Percentiles rank a stretch among this genome's conserved stretches.
Conservation (phyloP, 1,139 yeast species). For the Spencermartinsiella ligniputridi region DNA sequence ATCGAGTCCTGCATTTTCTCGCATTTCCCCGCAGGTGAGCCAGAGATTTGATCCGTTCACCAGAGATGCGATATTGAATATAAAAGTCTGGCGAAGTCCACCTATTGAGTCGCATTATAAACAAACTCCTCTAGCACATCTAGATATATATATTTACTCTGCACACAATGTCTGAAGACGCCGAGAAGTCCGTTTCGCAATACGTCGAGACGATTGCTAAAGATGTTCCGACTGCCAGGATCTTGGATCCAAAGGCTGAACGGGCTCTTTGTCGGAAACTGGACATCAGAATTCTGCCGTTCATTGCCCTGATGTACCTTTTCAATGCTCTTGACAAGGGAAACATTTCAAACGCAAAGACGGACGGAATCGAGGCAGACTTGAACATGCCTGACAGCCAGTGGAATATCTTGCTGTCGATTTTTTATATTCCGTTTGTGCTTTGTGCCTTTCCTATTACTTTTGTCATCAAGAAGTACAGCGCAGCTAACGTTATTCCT, state of each 20-base stretch:
- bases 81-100: too few relatives aligned
- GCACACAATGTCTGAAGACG: not conserved
- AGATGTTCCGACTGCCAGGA: slow-evolving; percentile 19
- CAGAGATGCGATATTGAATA: too few relatives aligned
- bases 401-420: slow-evolving; percentile 22
- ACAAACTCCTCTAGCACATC: too few relatives aligned
- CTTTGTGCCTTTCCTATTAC: slow-evolving; percentile 27
- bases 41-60: too few relatives aligned
- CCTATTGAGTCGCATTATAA: too few relatives aligned
- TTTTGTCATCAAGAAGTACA: slow-evolving; percentile 20
- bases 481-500: slow-evolving; percentile 43
- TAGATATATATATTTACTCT: too few relatives aligned
- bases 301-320: slow-evolving; percentile 37
- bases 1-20: too few relatives aligned
- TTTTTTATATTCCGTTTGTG: slow-evolving; percentile 24
- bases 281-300: slow-evolving; percentile 38
- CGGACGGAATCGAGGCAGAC: slow-evolving; percentile 46
- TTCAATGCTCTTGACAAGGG: slow-evolving; percentile 39
- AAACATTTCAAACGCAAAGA: slow-evolving; percentile 47
- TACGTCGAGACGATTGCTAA: slow-evolving; percentile 1
- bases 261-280: slow-evolving; percentile 31
- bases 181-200: not conserved
- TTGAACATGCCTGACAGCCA: slow-evolving; percentile 41
- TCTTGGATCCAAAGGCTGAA: slow-evolving; percentile 22
- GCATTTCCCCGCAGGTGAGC: too few relatives aligned